Conservation (phyloP, 1,284 basidiomycete species). For the Coniferiporia sulphurascens region DNA sequence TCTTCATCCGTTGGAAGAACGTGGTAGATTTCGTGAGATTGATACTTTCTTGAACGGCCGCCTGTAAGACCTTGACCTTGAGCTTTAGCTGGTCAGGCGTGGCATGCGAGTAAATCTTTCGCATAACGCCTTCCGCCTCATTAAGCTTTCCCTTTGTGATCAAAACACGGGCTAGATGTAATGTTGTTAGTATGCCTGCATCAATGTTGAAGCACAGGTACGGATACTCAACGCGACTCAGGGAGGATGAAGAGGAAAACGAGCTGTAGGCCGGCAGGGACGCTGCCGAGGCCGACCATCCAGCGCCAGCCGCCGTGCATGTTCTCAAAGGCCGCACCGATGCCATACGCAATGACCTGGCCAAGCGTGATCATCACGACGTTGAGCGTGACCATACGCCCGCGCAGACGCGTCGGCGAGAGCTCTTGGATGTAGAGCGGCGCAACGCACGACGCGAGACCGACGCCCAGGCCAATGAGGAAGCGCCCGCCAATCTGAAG, state of each 20-base stretch:
- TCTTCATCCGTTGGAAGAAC: constrained; percentile 48
- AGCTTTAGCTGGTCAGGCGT: constrained; percentile 58
- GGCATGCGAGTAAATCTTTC: constrained; percentile 64
- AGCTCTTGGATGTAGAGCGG: constrained; percentile 84
- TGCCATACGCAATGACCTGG: constrained; percentile 74
- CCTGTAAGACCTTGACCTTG: constrained; percentile 61
- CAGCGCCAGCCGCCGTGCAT: constrained; percentile 70
- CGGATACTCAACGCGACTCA: constrained; percentile 53
- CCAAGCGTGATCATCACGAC: constrained; percentile 40
- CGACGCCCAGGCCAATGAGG: constrained; percentile 66
- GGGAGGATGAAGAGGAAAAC: constrained; percentile 62
- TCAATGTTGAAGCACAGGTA: too few relatives aligned
- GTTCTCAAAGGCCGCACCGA: constrained; percentile 69
- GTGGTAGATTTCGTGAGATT: constrained; percentile 60
- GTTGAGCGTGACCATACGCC: constrained; percentile 70
- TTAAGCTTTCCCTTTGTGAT: constrained; percentile 50
- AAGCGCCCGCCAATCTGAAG: constrained; percentile 66
- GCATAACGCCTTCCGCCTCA: constrained; percentile 48
- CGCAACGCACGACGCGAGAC: constrained; percentile 73
- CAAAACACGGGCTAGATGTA: constrained; percentile 61
- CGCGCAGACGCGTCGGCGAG: constrained; percentile 69
- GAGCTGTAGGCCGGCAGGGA: constrained; percentile 66
- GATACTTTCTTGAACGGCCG: constrained; percentile 59
- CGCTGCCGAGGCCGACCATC: constrained; percentile 75
- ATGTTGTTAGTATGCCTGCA: constrained; percentile 23